A percentile compares a stretch with the other conserved stretches of the same genome.
phyloP scores from a whole-genome alignment of 768 basidiomycete genomes.

The Austroboletus eburneus region DNA sequence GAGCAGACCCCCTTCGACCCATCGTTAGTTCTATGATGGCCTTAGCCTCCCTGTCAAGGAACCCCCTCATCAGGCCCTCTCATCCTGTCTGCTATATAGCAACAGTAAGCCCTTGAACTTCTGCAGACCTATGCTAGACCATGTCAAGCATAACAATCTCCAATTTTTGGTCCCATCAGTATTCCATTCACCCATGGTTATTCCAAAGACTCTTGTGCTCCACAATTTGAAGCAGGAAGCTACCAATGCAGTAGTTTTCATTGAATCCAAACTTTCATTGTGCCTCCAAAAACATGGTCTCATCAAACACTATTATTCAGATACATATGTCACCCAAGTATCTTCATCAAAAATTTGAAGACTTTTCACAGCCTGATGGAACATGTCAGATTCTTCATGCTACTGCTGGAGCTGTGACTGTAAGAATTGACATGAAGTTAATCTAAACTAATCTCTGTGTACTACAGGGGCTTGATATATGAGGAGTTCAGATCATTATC shows the following conservation, averaged over 20 bases:
- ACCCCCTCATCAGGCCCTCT: no score
- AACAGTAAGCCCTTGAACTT: no score
- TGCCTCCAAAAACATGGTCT: background rate
- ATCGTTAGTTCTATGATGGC: no score
- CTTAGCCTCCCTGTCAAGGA: no score
- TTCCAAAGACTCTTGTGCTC: background rate
- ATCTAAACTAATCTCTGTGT: no score
- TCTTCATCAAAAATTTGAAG: background rate
- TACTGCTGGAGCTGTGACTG: background rate
- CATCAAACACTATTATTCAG: background rate
- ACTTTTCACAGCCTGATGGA: background rate
- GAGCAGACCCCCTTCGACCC: no score
- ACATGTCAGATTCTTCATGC: background rate
- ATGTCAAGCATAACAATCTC: no score
- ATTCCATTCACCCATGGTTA: background rate
- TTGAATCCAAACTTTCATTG: background rate
- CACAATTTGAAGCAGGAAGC: background rate
- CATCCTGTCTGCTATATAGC: no score
- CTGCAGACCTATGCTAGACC: no score
- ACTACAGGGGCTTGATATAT: background rate
- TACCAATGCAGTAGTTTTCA: background rate
- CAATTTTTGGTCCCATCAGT: no score
- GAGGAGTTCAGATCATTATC: background rate
- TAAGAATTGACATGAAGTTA: background rate
- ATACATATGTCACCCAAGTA: background rate